phyloP scores from a whole-genome alignment of 305 asterid genomes.

The Plantago coronopus region DNA sequence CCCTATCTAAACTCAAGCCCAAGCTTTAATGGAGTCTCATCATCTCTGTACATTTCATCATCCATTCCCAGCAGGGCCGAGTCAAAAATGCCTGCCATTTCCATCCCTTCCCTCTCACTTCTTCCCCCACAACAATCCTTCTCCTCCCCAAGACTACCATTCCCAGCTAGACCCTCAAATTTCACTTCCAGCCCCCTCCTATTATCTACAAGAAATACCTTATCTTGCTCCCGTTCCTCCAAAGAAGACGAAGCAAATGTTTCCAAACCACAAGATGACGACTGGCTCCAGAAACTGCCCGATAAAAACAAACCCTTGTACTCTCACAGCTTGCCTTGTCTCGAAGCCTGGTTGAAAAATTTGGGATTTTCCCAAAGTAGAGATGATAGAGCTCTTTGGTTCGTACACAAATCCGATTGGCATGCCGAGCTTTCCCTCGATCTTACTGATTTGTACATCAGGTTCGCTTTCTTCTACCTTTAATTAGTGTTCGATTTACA shows the following conservation, averaged over 20 bases:
- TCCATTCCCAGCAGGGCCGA: constrained; percentile 13
- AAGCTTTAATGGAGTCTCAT: constrained; percentile 20
- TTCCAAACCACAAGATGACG: constrained; percentile 57
- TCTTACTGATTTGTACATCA: constrained; percentile 74
- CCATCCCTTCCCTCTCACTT: constrained; percentile 29
- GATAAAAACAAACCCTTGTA: constrained; percentile 80
- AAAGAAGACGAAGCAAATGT: constrained; percentile 50
- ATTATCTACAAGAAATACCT: constrained; percentile 27
- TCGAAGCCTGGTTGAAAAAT: constrained; percentile 85
- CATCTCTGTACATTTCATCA: background rate
- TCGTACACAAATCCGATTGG: constrained; percentile 76
- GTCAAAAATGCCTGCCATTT: constrained; percentile 38
- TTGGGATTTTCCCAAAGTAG: constrained; percentile 74
- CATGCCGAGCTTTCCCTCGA: constrained; percentile 83
- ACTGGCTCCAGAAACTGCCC: constrained; percentile 80
- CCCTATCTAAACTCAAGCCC: constrained; percentile 42
- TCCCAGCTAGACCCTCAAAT: constrained; percentile 28
- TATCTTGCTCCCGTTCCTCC: constrained; percentile 39
- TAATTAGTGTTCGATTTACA: constrained; percentile 5
- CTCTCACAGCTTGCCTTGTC: constrained; percentile 89
- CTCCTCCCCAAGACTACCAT: constrained; percentile 24
- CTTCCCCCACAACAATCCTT: constrained; percentile 20
- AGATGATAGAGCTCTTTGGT: constrained; percentile 91
- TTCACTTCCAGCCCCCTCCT: constrained; percentile 27
- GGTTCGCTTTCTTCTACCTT: constrained; percentile 33